Conservation (phyloP, 2,329 filamentous ascomycete genomes). For the Penicillium thymicola region DNA sequence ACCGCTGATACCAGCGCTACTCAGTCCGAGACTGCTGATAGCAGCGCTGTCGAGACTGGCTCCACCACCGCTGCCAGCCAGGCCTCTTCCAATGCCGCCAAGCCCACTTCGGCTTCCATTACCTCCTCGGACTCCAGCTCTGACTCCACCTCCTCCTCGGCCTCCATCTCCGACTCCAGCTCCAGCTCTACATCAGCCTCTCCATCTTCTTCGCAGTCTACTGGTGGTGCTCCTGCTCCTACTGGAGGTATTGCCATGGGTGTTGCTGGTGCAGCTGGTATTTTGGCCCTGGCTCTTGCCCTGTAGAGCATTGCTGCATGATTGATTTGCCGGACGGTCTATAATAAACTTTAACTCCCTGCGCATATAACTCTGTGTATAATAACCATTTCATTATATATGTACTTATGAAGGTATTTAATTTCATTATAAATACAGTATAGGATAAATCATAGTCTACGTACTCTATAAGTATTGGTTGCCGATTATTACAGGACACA, state of each 20-base stretch:
- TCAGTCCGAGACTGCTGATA: neutral
- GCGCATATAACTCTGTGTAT: neutral
- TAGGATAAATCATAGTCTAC: neutral
- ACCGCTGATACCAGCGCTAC: neutral
- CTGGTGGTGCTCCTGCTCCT: conserved; percentile 22
- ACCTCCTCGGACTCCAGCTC: neutral
- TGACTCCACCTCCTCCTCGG: neutral
- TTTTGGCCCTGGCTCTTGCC: conserved; percentile 26
- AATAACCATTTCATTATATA: neutral
- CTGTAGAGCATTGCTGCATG: conserved; percentile 13
- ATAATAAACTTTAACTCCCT: neutral
- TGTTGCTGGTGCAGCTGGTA: conserved; percentile 23
- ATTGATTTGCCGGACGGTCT: neutral
- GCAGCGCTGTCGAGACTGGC: neutral
- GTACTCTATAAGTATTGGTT: too few relatives aligned
- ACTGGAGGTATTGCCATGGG: conserved; percentile 23
- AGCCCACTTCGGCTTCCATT: neutral
- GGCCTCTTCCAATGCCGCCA: neutral
- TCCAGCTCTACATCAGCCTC: conserved; percentile 7
- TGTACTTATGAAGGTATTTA: neutral
- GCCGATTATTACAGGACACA: neutral
- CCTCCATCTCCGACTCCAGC: neutral
- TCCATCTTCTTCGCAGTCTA: conserved; percentile 16
- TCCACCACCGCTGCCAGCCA: neutral
- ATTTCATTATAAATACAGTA: too few relatives aligned